A percentile compares a stretch with the other conserved stretches of the same genome.
phyloP scores from a whole-genome alignment of 805 yeast species.

The Hanseniaspora meyeri region DNA sequence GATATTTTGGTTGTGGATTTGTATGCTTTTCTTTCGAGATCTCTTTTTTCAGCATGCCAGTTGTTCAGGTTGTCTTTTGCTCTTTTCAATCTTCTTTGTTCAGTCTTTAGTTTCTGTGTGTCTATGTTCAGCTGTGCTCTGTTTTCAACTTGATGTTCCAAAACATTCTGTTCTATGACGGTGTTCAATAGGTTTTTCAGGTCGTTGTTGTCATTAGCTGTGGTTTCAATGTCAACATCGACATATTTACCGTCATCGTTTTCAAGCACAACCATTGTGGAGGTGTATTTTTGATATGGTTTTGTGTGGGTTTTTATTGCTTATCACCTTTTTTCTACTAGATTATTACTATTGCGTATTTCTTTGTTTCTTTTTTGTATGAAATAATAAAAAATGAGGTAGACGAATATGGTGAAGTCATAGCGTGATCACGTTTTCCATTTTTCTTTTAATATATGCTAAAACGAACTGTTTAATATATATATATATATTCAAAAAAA shows the following conservation, averaged over 20 bases:
- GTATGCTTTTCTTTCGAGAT: slow-evolving; percentile 38
- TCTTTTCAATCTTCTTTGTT: slow-evolving; percentile 61
- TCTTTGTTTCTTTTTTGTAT: too few relatives aligned
- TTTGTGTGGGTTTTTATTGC: neutral
- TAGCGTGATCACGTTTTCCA: too few relatives aligned
- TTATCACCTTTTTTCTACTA: too few relatives aligned
- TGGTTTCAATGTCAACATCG: neutral
- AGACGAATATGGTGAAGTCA: too few relatives aligned
- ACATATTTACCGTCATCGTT: slow-evolving; percentile 11
- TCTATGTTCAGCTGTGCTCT: slow-evolving; percentile 54
- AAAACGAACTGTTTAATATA: too few relatives aligned
- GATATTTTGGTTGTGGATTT: slow-evolving; percentile 51
- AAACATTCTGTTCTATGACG: slow-evolving; percentile 53
- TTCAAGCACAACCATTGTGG: neutral
- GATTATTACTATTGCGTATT: too few relatives aligned
- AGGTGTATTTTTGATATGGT: neutral
- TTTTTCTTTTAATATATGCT: too few relatives aligned
- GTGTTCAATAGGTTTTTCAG: slow-evolving; percentile 38
- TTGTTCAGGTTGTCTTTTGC: slow-evolving; percentile 39
- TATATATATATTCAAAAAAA: too few relatives aligned
- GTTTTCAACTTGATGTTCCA: slow-evolving; percentile 62
- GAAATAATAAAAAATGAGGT: too few relatives aligned
- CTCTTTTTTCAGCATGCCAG: slow-evolving; percentile 31
- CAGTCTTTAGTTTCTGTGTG: slow-evolving; percentile 57
- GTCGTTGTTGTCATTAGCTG: slow-evolving; percentile 16